These are phyloP conservation scores for Byssothecium circinans DNA, from an alignment of 2,329 filamentous ascomycete species.

Conservation along the genomic window DNA sequence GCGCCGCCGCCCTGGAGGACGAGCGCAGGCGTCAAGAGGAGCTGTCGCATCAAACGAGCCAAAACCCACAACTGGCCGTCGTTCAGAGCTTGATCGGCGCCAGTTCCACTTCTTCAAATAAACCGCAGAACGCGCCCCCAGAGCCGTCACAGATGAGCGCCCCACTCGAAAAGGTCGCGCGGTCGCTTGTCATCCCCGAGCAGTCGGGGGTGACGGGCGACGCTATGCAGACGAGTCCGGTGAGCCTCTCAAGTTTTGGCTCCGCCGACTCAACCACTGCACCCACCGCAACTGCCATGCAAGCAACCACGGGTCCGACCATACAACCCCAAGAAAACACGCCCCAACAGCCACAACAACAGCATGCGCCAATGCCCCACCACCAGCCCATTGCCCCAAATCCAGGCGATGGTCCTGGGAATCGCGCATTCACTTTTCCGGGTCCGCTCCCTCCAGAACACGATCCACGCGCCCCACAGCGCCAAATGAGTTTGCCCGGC, in stretches of 20 bases:
- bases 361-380: conserved; percentile 16
- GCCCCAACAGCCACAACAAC: conserved; percentile 33
- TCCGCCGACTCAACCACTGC: conserved; percentile 53
- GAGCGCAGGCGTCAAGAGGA: conserved; percentile 49
- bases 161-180: conserved; percentile 50
- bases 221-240: conserved; percentile 55
- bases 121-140: conserved; percentile 46
- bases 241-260: conserved; percentile 58
- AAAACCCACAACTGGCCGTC: conserved; percentile 50
- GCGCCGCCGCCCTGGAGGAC: conserved; percentile 52
- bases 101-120: conserved; percentile 42
- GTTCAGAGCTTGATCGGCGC: conserved; percentile 49
- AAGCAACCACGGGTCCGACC: conserved; percentile 51
- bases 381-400: conserved; percentile 41
- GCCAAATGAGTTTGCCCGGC: conserved; percentile 63
- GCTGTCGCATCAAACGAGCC: conserved; percentile 48
- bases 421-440: conserved; percentile 66
- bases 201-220: conserved; percentile 42
- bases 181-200: conserved; percentile 55
- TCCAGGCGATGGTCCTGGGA: conserved; percentile 42
- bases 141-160: conserved; percentile 51
- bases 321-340: conserved; percentile 40
- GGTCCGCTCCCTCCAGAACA: conserved; percentile 55
- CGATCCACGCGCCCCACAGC: conserved; percentile 54
- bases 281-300: conserved; percentile 54